Evolutionary conservation across 805 yeast species (phyloP).

Genomic region (Zygoascus biomembranicola): DNA sequence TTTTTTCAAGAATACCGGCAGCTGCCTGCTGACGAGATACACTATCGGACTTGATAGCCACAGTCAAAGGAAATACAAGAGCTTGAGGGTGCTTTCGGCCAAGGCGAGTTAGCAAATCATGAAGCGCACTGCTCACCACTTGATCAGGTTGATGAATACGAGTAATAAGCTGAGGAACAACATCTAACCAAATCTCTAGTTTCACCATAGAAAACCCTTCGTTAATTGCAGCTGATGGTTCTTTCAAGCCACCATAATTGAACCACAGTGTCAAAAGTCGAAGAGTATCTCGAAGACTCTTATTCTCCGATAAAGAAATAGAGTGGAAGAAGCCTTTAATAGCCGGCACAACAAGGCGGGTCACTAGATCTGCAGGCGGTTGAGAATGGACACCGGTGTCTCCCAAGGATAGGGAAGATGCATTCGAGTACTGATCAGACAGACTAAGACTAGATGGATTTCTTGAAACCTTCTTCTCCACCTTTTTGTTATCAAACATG

Average conservation of each 20-base stretch:
- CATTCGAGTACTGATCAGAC: background rate
- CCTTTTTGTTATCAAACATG: conserved; percentile 9
- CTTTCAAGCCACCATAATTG: conserved; percentile 87
- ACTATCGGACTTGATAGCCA: conserved; percentile 91
- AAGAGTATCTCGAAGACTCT: conserved; percentile 86
- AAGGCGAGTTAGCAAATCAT: conserved; percentile 72
- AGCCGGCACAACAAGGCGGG: conserved; percentile 90
- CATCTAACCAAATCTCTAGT: conserved; percentile 91
- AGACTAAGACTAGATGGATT: background rate
- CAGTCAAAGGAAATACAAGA: conserved; percentile 87
- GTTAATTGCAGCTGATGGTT: conserved; percentile 81
- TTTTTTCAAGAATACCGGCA: conserved; percentile 77
- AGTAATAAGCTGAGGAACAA: conserved; percentile 89
- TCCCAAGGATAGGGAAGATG: background rate
- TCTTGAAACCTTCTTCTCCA: background rate
- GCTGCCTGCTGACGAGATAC: conserved; percentile 89
- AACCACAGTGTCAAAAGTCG: conserved; percentile 91
- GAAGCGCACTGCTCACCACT: conserved; percentile 68
- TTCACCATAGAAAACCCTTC: conserved; percentile 87
- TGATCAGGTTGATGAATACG: conserved; percentile 94
- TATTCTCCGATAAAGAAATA: conserved; percentile 75
- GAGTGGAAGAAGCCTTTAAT: conserved; percentile 94
- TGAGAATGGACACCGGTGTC: background rate
- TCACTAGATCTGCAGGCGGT: conserved; percentile 39
- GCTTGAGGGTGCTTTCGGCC: conserved; percentile 98